These are phyloP conservation scores for Trichoderma oligosporum DNA, from an alignment of 2,329 filamentous ascomycete genomes.

Conservation along the genomic window DNA sequence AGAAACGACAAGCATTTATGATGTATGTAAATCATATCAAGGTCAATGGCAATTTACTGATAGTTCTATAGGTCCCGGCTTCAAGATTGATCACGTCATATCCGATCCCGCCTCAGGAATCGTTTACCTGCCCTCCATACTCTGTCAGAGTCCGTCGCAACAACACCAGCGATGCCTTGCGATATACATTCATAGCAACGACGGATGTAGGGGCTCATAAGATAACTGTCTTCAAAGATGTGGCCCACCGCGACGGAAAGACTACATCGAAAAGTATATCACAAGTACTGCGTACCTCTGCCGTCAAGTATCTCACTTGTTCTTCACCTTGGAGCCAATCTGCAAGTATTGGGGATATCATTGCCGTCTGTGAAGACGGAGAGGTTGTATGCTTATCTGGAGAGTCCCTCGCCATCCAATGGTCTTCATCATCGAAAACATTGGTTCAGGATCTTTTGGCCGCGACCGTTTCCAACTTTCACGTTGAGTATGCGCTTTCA, in stretches of 20 bases:
- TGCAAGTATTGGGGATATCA: conserved; percentile 37
- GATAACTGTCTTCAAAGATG: conserved; percentile 58
- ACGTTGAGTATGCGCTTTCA: conserved; percentile 49
- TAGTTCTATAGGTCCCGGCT: conserved; percentile 49
- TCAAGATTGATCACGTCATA: conserved; percentile 63
- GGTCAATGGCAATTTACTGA: conserved; percentile 14
- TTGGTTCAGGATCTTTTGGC: conserved; percentile 36
- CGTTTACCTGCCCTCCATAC: conserved; percentile 59
- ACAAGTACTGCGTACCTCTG: conserved; percentile 39
- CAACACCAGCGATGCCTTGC: conserved; percentile 46
- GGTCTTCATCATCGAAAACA: conserved; percentile 35
- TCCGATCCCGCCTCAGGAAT: conserved; percentile 61
- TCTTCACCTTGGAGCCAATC: conserved; percentile 29
- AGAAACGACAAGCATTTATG: conserved; percentile 62
- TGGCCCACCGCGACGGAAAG: conserved; percentile 48
- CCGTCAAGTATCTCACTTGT: conserved; percentile 36
- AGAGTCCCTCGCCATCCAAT: conserved; percentile 41
- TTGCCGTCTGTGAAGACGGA: conserved; percentile 59
- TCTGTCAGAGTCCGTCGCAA: conserved; percentile 53
- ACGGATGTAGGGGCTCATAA: conserved; percentile 45
- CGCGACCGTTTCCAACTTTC: conserved; percentile 35
- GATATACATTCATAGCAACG: conserved; percentile 61
- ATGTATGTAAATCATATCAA: conserved; percentile 43
- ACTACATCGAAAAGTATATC: conserved; percentile 50
- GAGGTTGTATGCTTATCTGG: conserved; percentile 58